These are phyloP conservation scores for Uronychia setigera DNA, from an alignment of 73 alveolate species.

Conservation along the genomic window DNA sequence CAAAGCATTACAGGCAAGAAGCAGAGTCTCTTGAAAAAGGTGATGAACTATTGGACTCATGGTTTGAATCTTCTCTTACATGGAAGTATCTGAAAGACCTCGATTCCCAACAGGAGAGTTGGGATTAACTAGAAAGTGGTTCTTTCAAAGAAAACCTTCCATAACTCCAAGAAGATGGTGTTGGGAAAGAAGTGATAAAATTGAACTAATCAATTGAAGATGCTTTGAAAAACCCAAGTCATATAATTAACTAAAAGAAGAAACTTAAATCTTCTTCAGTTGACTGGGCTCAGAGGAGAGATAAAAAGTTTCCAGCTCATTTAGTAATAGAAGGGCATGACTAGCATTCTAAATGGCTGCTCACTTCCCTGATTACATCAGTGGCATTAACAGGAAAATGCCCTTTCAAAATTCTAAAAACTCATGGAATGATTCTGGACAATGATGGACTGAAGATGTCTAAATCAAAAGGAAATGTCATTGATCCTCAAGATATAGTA, in stretches of 20 bases:
- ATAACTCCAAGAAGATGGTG: background rate
- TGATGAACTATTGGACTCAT: constrained; percentile 40
- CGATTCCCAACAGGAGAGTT: constrained; percentile 10
- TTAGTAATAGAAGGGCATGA: constrained; percentile 84
- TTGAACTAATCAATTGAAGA: background rate
- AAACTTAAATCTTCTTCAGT: background rate
- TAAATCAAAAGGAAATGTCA: constrained; percentile 58
- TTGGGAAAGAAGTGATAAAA: background rate
- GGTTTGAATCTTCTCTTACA: constrained; percentile 50
- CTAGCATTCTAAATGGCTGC: constrained; percentile 88
- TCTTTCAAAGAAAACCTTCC: background rate
- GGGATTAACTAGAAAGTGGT: background rate
- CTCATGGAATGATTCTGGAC: constrained; percentile 82
- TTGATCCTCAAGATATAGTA: constrained; percentile 76
- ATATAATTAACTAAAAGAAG: background rate
- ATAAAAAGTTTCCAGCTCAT: constrained; percentile 64
- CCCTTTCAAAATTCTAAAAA: constrained; percentile 78
- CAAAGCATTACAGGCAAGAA: constrained; percentile 23
- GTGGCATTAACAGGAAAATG: constrained; percentile 62
- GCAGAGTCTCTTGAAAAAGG: constrained; percentile 37
- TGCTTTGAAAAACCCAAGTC: background rate
- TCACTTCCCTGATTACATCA: constrained; percentile 74
- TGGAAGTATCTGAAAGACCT: constrained; percentile 41
- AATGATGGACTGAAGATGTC: constrained; percentile 79
- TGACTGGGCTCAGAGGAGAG: background rate